Evolutionary conservation across 805 yeast genomes (phyloP).

Genomic region (Diddensiella transvaalensis): DNA sequence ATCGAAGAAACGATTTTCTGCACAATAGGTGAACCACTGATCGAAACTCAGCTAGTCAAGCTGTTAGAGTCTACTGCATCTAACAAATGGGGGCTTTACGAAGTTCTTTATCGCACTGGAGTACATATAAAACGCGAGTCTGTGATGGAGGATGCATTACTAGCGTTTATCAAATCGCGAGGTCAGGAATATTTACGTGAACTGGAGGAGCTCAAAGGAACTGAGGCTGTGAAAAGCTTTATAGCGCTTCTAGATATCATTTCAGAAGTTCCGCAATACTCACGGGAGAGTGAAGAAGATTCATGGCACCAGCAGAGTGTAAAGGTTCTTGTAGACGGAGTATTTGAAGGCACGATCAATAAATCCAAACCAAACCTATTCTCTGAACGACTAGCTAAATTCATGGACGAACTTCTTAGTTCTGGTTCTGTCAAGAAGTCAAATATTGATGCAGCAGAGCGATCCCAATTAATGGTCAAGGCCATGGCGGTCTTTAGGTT

Average conservation of each 20-base stretch:
- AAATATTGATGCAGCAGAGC: constrained; percentile 13
- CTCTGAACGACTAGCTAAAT: constrained; percentile 31
- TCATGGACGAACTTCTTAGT: constrained; percentile 28
- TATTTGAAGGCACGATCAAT: not conserved
- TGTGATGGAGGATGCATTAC: not conserved
- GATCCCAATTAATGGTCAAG: not conserved
- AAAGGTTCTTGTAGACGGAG: not conserved
- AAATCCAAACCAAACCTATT: constrained; percentile 1
- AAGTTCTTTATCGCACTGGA: not conserved
- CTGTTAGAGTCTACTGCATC: not conserved
- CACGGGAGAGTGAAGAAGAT: not conserved
- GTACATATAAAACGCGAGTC: not conserved
- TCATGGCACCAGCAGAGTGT: not conserved
- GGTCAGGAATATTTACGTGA: not conserved
- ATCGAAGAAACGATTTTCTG: not conserved
- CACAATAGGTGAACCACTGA: not conserved
- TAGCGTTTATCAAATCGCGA: not conserved
- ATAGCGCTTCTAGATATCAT: not conserved
- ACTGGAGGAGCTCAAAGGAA: not conserved
- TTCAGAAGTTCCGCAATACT: not conserved
- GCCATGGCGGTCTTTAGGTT: constrained; percentile 73
- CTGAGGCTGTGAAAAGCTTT: not conserved
- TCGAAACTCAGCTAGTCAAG: not conserved
- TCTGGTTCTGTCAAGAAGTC: constrained; percentile 19
- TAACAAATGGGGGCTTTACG: not conserved